These are phyloP conservation scores for Rauvolfia tetraphylla DNA, from an alignment of 257 asterid species.

Conservation along the genomic window DNA sequence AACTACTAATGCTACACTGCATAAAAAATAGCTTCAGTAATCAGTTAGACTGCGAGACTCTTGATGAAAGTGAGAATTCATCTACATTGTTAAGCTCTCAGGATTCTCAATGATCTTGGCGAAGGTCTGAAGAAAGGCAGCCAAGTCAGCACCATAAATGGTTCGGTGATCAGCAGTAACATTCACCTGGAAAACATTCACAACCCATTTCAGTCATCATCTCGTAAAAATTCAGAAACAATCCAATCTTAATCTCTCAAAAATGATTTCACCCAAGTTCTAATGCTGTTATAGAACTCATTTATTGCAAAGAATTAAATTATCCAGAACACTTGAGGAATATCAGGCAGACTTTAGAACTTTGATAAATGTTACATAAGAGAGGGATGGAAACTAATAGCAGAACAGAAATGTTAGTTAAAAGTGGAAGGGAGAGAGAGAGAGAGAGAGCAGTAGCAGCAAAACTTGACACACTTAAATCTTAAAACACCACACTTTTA, in stretches of 20 bases:
- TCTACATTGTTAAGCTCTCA: slow-evolving; percentile 75
- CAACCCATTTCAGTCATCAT: slow-evolving; percentile 5
- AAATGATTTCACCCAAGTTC: background rate
- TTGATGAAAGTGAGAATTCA: slow-evolving; percentile 13
- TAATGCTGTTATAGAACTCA: background rate
- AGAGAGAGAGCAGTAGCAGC: background rate
- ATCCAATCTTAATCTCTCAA: background rate
- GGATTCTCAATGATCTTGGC: slow-evolving; percentile 69
- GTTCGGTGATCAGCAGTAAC: slow-evolving; percentile 83
- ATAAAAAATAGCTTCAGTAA: slow-evolving; percentile 10
- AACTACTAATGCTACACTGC: slow-evolving; percentile 10
- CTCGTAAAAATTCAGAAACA: background rate
- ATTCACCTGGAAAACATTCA: slow-evolving; percentile 49
- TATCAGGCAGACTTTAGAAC: background rate
- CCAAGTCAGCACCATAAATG: slow-evolving; percentile 83
- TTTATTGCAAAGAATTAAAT: no score
- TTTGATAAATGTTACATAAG: background rate
- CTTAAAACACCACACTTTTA: no score
- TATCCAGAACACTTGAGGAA: no score
- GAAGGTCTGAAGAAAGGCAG: slow-evolving; percentile 74
- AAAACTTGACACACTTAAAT: no score
- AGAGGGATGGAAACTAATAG: background rate
- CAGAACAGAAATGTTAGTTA: background rate
- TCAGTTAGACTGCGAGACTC: background rate
- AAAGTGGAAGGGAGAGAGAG: background rate